A percentile compares a stretch with the other conserved stretches of the same genome.
Evolutionary conservation across 768 basidiomycete species (phyloP).

Genomic region (Lyophyllum decastes): DNA sequence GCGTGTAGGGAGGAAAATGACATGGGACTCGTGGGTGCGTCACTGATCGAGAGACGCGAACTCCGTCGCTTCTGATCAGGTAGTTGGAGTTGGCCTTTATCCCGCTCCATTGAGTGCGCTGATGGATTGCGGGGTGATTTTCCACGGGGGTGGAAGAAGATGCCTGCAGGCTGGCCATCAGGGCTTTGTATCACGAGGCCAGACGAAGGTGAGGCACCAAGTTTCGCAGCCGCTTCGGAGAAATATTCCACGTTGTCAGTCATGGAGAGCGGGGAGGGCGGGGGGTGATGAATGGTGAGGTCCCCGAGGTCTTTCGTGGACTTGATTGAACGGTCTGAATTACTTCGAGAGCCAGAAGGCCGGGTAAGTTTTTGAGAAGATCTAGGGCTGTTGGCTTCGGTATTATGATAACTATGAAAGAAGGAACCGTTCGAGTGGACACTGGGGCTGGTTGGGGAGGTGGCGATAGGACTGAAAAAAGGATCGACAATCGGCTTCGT

Average conservation of each 20-base stretch:
- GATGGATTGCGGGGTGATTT: constrained; percentile 38
- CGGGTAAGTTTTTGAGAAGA: constrained; percentile 45
- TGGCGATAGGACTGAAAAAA: constrained; percentile 92
- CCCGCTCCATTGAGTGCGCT: constrained; percentile 47
- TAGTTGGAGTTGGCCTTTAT: constrained; percentile 37
- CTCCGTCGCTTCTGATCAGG: constrained; percentile 25
- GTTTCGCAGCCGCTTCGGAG: constrained; percentile 62
- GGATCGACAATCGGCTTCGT: constrained; percentile 88
- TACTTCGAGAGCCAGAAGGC: constrained; percentile 54
- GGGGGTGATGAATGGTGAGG: constrained; percentile 41
- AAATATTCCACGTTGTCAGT: constrained; percentile 82
- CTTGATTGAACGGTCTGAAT: constrained; percentile 62
- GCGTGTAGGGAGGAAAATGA: constrained; percentile 39
- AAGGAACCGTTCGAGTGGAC: constrained; percentile 41
- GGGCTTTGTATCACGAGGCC: constrained; percentile 91
- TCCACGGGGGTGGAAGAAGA: constrained; percentile 86
- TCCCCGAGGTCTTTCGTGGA: constrained; percentile 49
- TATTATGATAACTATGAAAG: constrained; percentile 38
- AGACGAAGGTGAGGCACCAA: constrained; percentile 77
- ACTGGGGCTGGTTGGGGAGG: constrained; percentile 82
- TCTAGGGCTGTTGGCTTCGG: constrained; percentile 30
- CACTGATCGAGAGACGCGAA: constrained; percentile 25
- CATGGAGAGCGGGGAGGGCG: constrained; percentile 72
- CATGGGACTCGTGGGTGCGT: constrained; percentile 18
- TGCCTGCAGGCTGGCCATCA: constrained; percentile 92